These are phyloP conservation scores for Solanum virginianum DNA, from an alignment of 257 asterid species.

Conservation along the genomic window DNA sequence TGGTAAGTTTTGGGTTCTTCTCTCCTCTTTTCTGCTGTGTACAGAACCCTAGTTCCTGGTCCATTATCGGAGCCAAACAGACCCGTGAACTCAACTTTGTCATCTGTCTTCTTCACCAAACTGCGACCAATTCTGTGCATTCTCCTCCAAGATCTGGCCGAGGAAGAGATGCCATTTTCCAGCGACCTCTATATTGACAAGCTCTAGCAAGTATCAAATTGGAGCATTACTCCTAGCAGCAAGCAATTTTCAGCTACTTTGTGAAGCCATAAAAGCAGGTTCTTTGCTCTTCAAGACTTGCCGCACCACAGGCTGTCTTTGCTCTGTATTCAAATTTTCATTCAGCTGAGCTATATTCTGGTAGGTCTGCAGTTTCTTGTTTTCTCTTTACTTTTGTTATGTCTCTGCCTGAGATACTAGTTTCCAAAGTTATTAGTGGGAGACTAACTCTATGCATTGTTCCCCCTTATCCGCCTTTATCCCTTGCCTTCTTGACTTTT, in stretches of 20 bases:
- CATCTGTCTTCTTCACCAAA: background rate
- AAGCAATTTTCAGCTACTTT: background rate
- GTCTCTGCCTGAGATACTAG: background rate
- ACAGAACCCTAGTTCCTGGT: background rate
- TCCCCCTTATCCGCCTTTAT: background rate
- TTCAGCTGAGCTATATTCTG: background rate
- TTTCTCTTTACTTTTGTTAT: background rate
- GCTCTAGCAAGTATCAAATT: background rate
- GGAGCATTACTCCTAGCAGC: background rate
- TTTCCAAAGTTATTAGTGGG: background rate
- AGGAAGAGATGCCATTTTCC: background rate
- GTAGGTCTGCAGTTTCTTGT: background rate
- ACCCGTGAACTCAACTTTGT: background rate
- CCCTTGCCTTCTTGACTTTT: background rate
- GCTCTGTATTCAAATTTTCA: background rate
- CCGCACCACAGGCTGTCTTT: background rate
- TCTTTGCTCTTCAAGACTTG: background rate
- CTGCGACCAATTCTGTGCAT: background rate
- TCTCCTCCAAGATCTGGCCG: background rate
- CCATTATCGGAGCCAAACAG: background rate
- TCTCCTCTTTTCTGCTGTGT: background rate
- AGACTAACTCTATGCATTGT: background rate
- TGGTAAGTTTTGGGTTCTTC: background rate
- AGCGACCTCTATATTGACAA: background rate
- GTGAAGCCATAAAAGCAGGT: background rate